These are phyloP conservation scores for Epichloe sp. DNA, from an alignment of 2,329 filamentous ascomycete species.

Conservation along the genomic window DNA sequence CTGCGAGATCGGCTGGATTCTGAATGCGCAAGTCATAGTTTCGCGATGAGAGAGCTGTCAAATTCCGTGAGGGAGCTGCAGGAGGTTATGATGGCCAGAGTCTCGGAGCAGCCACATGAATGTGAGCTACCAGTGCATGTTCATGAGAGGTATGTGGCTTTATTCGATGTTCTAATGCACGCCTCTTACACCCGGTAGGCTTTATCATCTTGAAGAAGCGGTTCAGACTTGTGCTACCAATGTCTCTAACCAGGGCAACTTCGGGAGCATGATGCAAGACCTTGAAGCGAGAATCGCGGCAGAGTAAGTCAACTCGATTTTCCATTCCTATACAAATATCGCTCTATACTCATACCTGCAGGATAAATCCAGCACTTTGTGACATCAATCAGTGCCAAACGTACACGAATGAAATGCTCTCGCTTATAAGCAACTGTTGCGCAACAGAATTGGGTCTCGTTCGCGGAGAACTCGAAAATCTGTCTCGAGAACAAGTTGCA, in stretches of 20 bases:
- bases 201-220: conserved; percentile 3
- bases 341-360: neutral
- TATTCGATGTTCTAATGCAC: neutral
- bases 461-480: neutral
- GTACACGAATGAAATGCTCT: conserved; percentile 2
- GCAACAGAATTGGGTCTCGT: conserved; percentile 1
- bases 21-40: neutral
- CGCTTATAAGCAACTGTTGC: conserved; percentile 2
- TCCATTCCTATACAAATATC: neutral
- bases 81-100: neutral
- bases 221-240: neutral
- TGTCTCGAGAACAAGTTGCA: conserved; percentile 6
- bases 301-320: conserved; percentile 1
- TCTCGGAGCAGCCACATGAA: neutral
- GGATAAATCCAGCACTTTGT: conserved; percentile 3
- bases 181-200: neutral
- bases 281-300: conserved; percentile 2
- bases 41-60: neutral
- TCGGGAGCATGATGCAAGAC: neutral
- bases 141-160: neutral
- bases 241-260: neutral
- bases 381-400: conserved; percentile 1
- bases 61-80: neutral
- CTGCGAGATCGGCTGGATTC: neutral
- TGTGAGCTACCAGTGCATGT: neutral